Percentiles rank a stretch among this genome's conserved stretches.
Evolutionary conservation across 2,329 filamentous ascomycete genomes (phyloP).

Genomic region (Scedosporium dehoogii): DNA sequence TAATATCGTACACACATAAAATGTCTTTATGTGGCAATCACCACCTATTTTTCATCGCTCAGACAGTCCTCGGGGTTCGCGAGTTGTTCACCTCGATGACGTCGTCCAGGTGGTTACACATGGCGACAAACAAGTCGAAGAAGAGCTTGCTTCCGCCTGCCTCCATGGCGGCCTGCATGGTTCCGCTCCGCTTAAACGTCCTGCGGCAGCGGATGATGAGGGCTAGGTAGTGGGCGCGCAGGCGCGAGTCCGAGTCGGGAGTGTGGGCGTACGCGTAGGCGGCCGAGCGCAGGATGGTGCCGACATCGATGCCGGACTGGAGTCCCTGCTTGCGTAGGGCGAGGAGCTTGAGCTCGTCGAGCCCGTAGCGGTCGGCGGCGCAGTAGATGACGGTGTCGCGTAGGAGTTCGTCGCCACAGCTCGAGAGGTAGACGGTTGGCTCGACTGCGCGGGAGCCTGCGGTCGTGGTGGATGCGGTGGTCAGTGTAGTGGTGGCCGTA

Average conservation of each 20-base stretch:
- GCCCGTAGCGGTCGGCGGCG: slow-evolving; percentile 71
- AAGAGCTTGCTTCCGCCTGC: slow-evolving; percentile 73
- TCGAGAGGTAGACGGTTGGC: slow-evolving; percentile 59
- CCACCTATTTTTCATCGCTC: background rate
- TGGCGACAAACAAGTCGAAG: slow-evolving; percentile 87
- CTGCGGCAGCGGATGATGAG: slow-evolving; percentile 80
- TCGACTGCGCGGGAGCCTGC: slow-evolving; percentile 29
- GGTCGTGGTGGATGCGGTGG: background rate
- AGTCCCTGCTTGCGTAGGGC: slow-evolving; percentile 83
- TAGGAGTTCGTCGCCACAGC: slow-evolving; percentile 57
- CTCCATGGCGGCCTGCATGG: slow-evolving; percentile 94
- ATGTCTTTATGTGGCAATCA: background rate
- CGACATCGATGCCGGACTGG: slow-evolving; percentile 72
- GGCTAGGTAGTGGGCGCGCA: slow-evolving; percentile 83
- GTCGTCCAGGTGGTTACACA: slow-evolving; percentile 82
- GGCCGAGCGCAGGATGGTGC: slow-evolving; percentile 78
- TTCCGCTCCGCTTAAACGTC: slow-evolving; percentile 88
- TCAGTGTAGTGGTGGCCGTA: background rate
- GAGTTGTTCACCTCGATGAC: slow-evolving; percentile 23
- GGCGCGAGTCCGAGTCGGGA: slow-evolving; percentile 80
- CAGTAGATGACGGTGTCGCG: slow-evolving; percentile 92
- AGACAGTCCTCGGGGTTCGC: slow-evolving; percentile 4
- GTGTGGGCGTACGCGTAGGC: slow-evolving; percentile 84
- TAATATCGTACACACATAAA: background rate
- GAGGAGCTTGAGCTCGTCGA: slow-evolving; percentile 76